phyloP scores from a whole-genome alignment of 768 basidiomycete genomes.

The Psilocybe cyanescens region DNA sequence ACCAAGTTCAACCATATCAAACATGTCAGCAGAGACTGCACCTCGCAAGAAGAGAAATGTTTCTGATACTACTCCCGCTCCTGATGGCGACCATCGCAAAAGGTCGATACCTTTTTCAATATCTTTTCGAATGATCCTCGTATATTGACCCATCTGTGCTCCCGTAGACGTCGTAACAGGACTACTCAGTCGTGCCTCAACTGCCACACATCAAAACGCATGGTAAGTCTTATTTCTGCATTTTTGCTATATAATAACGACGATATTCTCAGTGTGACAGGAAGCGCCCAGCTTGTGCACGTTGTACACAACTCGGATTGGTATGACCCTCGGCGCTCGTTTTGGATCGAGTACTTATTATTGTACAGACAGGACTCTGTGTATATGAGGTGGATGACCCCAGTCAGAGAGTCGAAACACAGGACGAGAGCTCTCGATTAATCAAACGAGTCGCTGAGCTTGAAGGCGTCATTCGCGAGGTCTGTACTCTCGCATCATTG shows the following conservation, averaged over 20 bases:
- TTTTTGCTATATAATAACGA: background rate
- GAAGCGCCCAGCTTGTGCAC: conserved; percentile 52
- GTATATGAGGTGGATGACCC: conserved; percentile 87
- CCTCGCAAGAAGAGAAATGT: conserved; percentile 31
- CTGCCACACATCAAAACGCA: conserved; percentile 74
- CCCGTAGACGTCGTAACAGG: conserved; percentile 60
- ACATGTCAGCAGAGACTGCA: conserved; percentile 35
- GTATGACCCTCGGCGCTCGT: conserved; percentile 26
- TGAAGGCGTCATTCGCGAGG: conserved; percentile 84
- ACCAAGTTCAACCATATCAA: conserved; percentile 1
- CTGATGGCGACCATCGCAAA: conserved; percentile 32
- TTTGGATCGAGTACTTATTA: background rate
- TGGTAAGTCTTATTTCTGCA: conserved; percentile 48
- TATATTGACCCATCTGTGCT: background rate
- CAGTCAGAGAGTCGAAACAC: conserved; percentile 52
- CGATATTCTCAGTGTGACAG: conserved; percentile 44
- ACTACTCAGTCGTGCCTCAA: conserved; percentile 77
- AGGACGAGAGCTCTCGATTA: conserved; percentile 68
- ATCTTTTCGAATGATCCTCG: background rate
- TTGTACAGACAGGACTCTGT: conserved; percentile 71
- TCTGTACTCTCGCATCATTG: conserved; percentile 29
- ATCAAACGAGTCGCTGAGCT: conserved; percentile 80
- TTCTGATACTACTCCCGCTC: conserved; percentile 31
- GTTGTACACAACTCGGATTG: conserved; percentile 54
- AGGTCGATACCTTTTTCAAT: conserved; percentile 13